Evolutionary conservation across 108 stramenopile genomes (phyloP), one percentile per base, ranked within the genome.

Genomic region (Asterionellopsis glacialis): DNA sequence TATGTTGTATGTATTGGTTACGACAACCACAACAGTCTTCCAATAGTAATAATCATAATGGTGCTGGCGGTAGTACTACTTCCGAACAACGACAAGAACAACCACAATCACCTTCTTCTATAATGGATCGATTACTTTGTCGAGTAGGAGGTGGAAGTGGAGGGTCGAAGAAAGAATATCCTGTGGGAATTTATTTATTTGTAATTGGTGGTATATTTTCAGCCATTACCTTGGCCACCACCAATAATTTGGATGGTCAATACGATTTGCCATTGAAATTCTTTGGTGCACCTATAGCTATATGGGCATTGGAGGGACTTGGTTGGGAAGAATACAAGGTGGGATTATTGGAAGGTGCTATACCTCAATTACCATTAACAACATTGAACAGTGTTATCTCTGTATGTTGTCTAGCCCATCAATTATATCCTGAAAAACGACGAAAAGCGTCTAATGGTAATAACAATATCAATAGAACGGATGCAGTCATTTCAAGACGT

Each of bases 281-380:
- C 52, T 80, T 80, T 28, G 79, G 79, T 12, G 80, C 79, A 1
- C 70, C 80, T 0, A 51, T 90, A 6, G 61, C 69, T 9, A 57
- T 75, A 4, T 75, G 77, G 61, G 81, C 88, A 9, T 42, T 92
- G 15, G 28, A 68, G 9, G 68, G 59, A 33, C 69, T 76, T 14
- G 70, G 78, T 12, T 57, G 63, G 40, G 19, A 68, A 10, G 81
- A 88, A 64, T 89, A 85, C 80, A 71, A 68, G 59, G 57, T 59
- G 21, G 91, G 91, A 4, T 81, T 93, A 41, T 48, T 87, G 27
- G 62, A 84, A 15, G 86, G 84, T 11, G 81, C 87, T 24, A 41
- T 93, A 45, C 86, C 92, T 1, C 92, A 93, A 64, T 49, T 93
- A 19, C 92, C 92, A 0, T 62, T 93, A 21, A 90, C 92, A 9